Conservation (phyloP, 257 asterid species). For the Jacaranda copaia region DNA sequence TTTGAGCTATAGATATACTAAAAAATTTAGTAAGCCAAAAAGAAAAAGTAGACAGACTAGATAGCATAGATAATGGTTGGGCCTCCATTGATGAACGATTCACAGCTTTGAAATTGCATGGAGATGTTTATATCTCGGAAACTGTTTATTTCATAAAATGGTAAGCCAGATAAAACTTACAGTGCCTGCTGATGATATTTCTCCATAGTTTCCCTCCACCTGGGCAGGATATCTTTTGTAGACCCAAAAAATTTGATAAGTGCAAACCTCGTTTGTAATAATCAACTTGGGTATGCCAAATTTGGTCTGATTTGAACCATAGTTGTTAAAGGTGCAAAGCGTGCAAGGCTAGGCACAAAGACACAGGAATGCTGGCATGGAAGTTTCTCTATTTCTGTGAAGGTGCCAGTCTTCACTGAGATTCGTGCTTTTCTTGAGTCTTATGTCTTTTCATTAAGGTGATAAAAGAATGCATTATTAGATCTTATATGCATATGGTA, state of each 20-base stretch:
- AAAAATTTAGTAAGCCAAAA: background rate
- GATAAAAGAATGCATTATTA: background rate
- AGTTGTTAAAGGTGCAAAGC: background rate
- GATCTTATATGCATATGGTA: background rate
- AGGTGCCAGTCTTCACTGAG: background rate
- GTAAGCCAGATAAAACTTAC: constrained; percentile 57
- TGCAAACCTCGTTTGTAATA: constrained; percentile 2
- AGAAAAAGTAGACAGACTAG: background rate
- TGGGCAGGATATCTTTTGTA: constrained; percentile 68
- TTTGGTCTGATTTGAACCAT: background rate
- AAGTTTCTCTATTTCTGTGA: background rate
- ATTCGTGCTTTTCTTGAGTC: constrained; percentile 3
- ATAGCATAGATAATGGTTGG: background rate
- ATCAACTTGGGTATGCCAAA: constrained; percentile 24
- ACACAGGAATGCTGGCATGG: background rate
- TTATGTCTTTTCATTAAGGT: constrained; percentile 2
- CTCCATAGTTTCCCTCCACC: constrained; percentile 93
- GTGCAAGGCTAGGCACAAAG: constrained; percentile 1
- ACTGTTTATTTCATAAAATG: constrained; percentile 23
- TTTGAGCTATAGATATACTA: background rate
- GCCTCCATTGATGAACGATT: constrained; percentile 17
- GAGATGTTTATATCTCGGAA: background rate
- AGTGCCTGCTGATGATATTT: constrained; percentile 74
- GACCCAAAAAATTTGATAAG: constrained; percentile 5
- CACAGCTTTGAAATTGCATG: constrained; percentile 9